Evolutionary conservation across 2,329 filamentous ascomycete species (phyloP), one percentile per base, ranked within the genome.

Genomic region (Colletotrichum sublineola): DNA sequence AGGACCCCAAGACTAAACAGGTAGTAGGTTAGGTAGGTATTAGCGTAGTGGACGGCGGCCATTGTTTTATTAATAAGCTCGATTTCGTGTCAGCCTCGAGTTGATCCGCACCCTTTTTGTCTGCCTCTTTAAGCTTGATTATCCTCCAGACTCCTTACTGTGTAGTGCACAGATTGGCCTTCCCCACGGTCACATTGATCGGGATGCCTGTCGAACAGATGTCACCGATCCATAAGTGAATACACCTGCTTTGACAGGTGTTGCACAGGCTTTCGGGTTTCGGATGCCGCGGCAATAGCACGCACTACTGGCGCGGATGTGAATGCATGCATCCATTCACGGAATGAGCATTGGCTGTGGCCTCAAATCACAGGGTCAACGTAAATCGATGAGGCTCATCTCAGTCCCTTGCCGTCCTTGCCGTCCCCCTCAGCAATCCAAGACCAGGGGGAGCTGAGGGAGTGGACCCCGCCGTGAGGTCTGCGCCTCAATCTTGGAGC

Each of bases 401-500:
- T 15, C 18, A 15, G 52, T 63, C n/a, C 46, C 44, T 48, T 8
- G 29, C 29, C 29, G n/a, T 44, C 38, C 15, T 65, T 8, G 29
- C 29, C 29, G n/a, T 44, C 38, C 15, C 57, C 46, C 50, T 46
- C 42, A 64, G 50, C 44, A 52, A 63, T 53, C 57, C 36, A 63
- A 53, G 15, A n/a, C 67, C 44, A 55, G 64, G 50, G 50, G 29
- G 44, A 71, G 57, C 24, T 33, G 53, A 46, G 20, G 63, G 36
- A 15, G 38, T 15, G n/a, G 63, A 40, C 63, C 68, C 65, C 53
- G 36, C 46, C 55, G n/a, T 24, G 62, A 11, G 48, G 55, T 31
- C 69, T 72, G 70, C 70, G 70, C 70, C 66, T 72, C 60, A 48
- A 29, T 69, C n/a, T 40, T 55, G 31, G 33, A 70, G 70, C 66